These are phyloP conservation scores for Cubamyces lactineus DNA, from an alignment of 768 basidiomycete genomes.

Conservation along the genomic window DNA sequence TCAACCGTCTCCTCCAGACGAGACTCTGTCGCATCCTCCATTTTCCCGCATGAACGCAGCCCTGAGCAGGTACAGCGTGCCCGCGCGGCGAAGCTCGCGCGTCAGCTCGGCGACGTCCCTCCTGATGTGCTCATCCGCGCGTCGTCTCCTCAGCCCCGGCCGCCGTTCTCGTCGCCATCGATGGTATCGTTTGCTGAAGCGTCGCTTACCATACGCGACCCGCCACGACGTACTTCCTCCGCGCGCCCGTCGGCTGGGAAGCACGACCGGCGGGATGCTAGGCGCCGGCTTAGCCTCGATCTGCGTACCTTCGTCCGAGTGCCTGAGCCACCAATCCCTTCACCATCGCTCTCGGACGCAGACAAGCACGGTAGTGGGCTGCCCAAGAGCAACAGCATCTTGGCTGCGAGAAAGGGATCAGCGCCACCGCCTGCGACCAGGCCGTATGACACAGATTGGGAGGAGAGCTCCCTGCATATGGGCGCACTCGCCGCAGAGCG, in stretches of 20 bases:
- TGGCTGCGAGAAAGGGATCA: not conserved
- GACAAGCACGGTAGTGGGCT: not conserved
- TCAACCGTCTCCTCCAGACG: conserved; percentile 9
- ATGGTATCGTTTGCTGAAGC: conserved; percentile 10
- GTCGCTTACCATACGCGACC: conserved; percentile 8
- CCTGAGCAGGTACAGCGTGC: conserved; percentile 35
- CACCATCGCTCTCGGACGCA: not conserved
- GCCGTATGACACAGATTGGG: not conserved
- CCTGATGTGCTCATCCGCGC: conserved; percentile 37
- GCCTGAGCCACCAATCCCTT: conserved; percentile 6
- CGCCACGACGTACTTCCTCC: conserved; percentile 1
- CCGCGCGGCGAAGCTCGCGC: conserved; percentile 42
- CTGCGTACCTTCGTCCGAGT: conserved; percentile 6
- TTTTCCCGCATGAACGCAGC: conserved; percentile 22
- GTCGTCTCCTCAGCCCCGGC: conserved; percentile 20
- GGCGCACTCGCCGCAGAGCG: not conserved
- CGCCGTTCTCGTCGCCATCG: conserved; percentile 10
- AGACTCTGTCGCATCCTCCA: conserved; percentile 20
- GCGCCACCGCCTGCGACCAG: not conserved
- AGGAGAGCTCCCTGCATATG: not conserved
- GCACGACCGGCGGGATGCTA: not conserved
- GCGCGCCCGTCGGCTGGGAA: not conserved
- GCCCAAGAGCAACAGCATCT: not conserved
- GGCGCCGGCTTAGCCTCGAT: conserved; percentile 12
- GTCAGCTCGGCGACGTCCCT: conserved; percentile 44